A percentile compares a stretch with the other conserved stretches of the same genome.
Evolutionary conservation across 176 grass and related monocot genomes (phyloP).

Genomic region (Olyra latifolia): DNA sequence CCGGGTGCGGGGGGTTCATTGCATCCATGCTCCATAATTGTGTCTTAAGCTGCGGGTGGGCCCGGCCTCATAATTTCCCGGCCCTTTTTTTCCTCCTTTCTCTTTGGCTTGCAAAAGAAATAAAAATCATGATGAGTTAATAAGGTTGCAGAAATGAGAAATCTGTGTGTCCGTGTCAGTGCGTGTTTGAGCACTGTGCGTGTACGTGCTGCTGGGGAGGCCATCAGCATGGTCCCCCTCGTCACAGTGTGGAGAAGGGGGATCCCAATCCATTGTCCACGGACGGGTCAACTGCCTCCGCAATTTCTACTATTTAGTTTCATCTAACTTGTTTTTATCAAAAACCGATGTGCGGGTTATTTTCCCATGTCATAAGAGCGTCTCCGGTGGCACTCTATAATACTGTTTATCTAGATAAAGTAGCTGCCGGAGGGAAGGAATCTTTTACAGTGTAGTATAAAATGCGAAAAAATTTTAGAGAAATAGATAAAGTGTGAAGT

Average conservation of each 20-base stretch:
- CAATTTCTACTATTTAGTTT: too few species aligned
- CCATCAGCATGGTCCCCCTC: not conserved
- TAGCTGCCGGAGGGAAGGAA: too few species aligned
- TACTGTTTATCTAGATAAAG: too few species aligned
- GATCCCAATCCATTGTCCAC: not conserved
- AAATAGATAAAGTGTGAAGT: too few species aligned
- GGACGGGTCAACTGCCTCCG: not conserved
- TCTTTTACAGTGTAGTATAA: too few species aligned
- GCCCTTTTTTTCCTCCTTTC: not conserved
- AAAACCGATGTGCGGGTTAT: too few species aligned
- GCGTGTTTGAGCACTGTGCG: not conserved
- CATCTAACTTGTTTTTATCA: too few species aligned
- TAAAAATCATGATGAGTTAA: not conserved
- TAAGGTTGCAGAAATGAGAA: not conserved
- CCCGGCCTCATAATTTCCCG: not conserved
- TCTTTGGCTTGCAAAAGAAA: not conserved
- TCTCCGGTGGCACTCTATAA: too few species aligned
- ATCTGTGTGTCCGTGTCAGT: not conserved
- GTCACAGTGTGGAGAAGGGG: not conserved
- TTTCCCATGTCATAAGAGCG: too few species aligned
- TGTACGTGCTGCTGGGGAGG: not conserved
- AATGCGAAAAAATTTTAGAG: too few species aligned
- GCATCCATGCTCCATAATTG: conserved; percentile 36
- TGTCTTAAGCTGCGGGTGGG: not conserved
- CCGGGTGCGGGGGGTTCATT: not conserved